Conservation (phyloP, 176 grass and related monocot genomes). For the Raddia distichophylla region DNA sequence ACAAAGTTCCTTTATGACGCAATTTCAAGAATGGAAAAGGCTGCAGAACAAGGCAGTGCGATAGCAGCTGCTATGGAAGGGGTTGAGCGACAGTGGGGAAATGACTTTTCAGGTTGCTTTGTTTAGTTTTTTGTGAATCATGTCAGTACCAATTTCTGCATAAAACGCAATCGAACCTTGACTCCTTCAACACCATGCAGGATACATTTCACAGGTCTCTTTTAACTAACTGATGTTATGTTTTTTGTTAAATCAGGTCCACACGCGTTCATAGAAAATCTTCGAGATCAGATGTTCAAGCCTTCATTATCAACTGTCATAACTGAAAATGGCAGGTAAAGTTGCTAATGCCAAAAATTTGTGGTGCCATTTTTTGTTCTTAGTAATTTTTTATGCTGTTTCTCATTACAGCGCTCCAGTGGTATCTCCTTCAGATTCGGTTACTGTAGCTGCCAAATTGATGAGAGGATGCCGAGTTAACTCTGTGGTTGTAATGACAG, state of each 20-base stretch:
- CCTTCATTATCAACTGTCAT: constrained; percentile 88
- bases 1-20: constrained; percentile 80
- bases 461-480: constrained; percentile 75
- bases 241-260: constrained; percentile 49
- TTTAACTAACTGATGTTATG: constrained; percentile 6
- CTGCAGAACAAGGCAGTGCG: constrained; percentile 76
- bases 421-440: constrained; percentile 64
- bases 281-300: constrained; percentile 82
- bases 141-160: neutral
- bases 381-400: neutral
- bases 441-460: constrained; percentile 65
- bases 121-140: neutral
- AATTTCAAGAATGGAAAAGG: constrained; percentile 89
- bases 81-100: constrained; percentile 62
- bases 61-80: constrained; percentile 78
- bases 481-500: constrained; percentile 73
- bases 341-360: neutral
- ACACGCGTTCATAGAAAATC: constrained; percentile 78
- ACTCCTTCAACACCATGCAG: neutral
- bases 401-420: constrained; percentile 56
- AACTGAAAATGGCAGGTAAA: constrained; percentile 68
- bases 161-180: neutral
- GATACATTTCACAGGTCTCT: neutral
- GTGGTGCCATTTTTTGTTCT: neutral
- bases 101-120: constrained; percentile 53